Conservation (phyloP, 2,329 filamentous ascomycete genomes). For the Diplodia sapinea region DNA sequence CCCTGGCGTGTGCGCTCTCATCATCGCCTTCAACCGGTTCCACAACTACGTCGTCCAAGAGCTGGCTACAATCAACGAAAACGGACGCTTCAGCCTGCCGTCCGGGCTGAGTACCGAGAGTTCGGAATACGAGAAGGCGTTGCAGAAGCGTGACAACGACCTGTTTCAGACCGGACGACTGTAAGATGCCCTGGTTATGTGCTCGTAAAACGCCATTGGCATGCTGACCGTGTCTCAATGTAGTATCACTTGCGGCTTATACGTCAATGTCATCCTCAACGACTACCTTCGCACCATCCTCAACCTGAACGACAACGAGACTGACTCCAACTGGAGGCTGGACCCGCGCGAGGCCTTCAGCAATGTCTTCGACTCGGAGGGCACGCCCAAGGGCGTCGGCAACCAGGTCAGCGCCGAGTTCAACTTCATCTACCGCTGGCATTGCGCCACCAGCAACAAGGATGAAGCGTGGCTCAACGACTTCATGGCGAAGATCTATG, state of each 20-base stretch:
- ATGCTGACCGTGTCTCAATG: slow-evolving; percentile 48
- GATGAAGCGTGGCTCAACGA: slow-evolving; percentile 80
- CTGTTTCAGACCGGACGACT: slow-evolving; percentile 36
- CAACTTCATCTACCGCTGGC: slow-evolving; percentile 83
- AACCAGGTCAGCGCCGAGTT: slow-evolving; percentile 83
- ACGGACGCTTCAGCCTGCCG: slow-evolving; percentile 72
- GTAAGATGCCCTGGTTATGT: slow-evolving; percentile 47
- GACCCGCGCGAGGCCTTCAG: slow-evolving; percentile 61
- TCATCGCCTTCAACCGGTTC: slow-evolving; percentile 70
- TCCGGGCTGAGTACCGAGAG: slow-evolving; percentile 42
- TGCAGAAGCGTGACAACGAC: slow-evolving; percentile 4
- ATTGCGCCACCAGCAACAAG: slow-evolving; percentile 71
- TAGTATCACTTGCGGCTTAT: slow-evolving; percentile 52
- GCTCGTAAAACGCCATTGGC: slow-evolving; percentile 29
- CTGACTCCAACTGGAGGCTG: slow-evolving; percentile 76
- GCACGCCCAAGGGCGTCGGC: slow-evolving; percentile 71
- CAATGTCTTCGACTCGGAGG: slow-evolving; percentile 37
- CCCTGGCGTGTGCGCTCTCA: slow-evolving; percentile 63
- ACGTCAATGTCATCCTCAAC: slow-evolving; percentile 54
- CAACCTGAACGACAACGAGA: slow-evolving; percentile 59
- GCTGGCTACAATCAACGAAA: slow-evolving; percentile 80
- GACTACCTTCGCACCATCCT: slow-evolving; percentile 55
- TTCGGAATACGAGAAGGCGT: slow-evolving; percentile 29
- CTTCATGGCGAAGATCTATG: slow-evolving; percentile 36
- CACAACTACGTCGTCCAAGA: slow-evolving; percentile 82